Conservation (phyloP, 2,329 filamentous ascomycete genomes). For the Trichoderma sp. region DNA sequence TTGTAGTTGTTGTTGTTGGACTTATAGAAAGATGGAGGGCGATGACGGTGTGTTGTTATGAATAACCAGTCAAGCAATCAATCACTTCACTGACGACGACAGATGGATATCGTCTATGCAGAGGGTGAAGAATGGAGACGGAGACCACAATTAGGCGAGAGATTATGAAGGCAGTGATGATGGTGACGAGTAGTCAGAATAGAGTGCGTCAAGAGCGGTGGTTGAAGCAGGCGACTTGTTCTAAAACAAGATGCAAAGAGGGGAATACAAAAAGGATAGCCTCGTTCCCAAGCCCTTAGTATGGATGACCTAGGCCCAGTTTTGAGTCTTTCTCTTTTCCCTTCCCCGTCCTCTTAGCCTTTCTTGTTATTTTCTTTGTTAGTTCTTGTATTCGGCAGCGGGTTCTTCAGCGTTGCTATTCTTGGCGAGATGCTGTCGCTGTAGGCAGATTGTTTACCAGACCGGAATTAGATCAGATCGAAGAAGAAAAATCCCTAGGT, state of each 20-base stretch:
- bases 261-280: constrained; percentile 21
- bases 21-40: not conserved
- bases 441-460: not conserved
- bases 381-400: constrained; percentile 1
- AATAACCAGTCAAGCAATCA: constrained; percentile 26
- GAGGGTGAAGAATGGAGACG: constrained; percentile 25
- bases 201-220: not conserved
- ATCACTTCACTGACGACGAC: constrained; percentile 27
- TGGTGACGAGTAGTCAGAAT: not conserved
- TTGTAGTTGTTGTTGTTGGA: not conserved
- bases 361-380: not conserved
- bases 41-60: not conserved
- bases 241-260: constrained; percentile 10
- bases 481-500: not conserved
- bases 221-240: not conserved
- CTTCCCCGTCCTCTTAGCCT: not conserved
- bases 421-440: not conserved
- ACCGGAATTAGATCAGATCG: constrained; percentile 3
- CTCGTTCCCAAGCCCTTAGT: constrained; percentile 17
- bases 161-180: not conserved
- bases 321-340: constrained; percentile 10
- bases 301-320: constrained; percentile 16
- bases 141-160: constrained; percentile 19
- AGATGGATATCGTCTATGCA: constrained; percentile 24
- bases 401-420: not conserved